Percentiles rank a stretch among this genome's conserved stretches.
Conservation (phyloP, 257 asterid genomes). For the Scutellaria baicalensis region DNA sequence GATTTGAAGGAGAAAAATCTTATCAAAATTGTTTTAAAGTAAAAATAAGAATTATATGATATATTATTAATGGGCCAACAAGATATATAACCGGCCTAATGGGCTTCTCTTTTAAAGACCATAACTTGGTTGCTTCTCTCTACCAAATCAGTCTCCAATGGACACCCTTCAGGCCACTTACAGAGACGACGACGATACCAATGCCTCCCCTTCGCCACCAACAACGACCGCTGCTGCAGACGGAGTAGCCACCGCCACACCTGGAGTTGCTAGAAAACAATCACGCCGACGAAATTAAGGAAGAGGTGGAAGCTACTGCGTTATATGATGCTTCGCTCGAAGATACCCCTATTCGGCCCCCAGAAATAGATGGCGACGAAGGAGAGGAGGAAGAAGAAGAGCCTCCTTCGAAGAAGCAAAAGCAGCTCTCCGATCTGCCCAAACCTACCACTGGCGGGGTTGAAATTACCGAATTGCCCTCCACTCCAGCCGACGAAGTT, state of each 20-base stretch:
- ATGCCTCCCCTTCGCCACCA: constrained; percentile 21
- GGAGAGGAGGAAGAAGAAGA: constrained; percentile 46
- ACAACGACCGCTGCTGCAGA: constrained; percentile 1
- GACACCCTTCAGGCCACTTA: constrained; percentile 52
- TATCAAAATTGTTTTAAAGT: no score
- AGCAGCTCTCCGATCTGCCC: constrained; percentile 38
- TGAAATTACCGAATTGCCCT: constrained; percentile 29
- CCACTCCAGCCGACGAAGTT: constrained; percentile 10
- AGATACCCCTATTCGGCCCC: constrained; percentile 22
- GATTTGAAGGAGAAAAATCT: no score
- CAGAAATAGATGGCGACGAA: constrained; percentile 33
- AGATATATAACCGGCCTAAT: no score
- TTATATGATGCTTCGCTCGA: constrained; percentile 32
- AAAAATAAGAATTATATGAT: no score
- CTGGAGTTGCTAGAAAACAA: constrained; percentile 11
- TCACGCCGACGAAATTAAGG: constrained; percentile 17
- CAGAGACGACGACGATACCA: constrained; percentile 25
- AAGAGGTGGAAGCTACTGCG: constrained; percentile 11
- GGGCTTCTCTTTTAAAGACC: background rate
- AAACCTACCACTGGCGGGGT: background rate
- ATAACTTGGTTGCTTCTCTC: background rate
- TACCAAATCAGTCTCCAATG: constrained; percentile 22
- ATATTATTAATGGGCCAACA: no score
- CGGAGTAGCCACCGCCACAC: constrained; percentile 5
- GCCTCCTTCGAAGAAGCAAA: constrained; percentile 57